These are phyloP conservation scores for Cordyceps militaris DNA, from an alignment of 2,329 filamentous ascomycete genomes.

Conservation along the genomic window DNA sequence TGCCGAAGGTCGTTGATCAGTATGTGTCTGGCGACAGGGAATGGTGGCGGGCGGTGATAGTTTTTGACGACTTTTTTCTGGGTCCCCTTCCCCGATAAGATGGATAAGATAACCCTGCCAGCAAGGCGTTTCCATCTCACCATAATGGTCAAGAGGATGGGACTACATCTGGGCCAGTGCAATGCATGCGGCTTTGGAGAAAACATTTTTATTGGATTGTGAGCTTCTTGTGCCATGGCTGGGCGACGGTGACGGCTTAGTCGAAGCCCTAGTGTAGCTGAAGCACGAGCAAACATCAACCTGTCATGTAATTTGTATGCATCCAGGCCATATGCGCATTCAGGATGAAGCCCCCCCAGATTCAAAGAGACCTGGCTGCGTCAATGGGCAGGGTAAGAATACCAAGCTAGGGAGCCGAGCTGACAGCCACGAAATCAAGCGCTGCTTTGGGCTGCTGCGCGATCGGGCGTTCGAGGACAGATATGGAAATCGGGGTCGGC, in stretches of 20 bases:
- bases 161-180: too few species aligned
- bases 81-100: constrained; percentile 6
- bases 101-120: constrained; percentile 9
- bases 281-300: too few species aligned
- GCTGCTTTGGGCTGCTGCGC: neutral
- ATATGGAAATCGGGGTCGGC: constrained; percentile 6
- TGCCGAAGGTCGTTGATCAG: neutral
- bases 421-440: neutral
- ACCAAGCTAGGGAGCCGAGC: neutral
- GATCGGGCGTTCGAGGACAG: neutral
- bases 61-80: constrained; percentile 13
- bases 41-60: constrained; percentile 9
- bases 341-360: too few species aligned
- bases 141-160: neutral
- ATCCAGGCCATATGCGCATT: too few species aligned
- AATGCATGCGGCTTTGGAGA: too few species aligned
- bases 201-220: too few species aligned
- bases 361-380: neutral
- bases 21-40: neutral
- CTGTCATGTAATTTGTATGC: too few species aligned
- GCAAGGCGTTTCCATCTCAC: neutral
- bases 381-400: neutral
- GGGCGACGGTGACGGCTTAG: too few species aligned
- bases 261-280: too few species aligned
- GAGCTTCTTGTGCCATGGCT: too few species aligned